These are phyloP conservation scores for Coelastrella sp. DNA, from an alignment of 139 green algal genomes.

Conservation along the genomic window DNA sequence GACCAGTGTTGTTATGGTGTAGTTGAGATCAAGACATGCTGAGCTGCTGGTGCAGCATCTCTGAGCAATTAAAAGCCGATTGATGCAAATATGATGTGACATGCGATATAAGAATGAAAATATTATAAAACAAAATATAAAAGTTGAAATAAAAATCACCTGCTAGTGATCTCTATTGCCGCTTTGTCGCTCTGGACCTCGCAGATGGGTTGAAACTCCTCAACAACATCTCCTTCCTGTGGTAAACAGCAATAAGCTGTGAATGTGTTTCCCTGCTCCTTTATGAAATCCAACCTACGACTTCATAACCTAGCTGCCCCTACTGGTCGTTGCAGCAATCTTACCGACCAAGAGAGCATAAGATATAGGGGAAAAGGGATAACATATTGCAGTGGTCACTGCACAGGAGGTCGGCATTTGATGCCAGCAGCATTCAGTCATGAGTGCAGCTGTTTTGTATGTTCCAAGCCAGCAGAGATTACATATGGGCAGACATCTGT, in stretches of 20 bases:
- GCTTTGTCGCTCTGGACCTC: conserved; percentile 95
- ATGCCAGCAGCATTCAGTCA: not conserved
- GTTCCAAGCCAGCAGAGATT: too few species aligned
- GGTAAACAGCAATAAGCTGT: not conserved
- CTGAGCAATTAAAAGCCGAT: not conserved
- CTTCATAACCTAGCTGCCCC: not conserved
- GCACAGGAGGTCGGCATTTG: too few species aligned
- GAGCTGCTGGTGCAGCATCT: not conserved
- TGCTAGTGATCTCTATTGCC: conserved; percentile 92
- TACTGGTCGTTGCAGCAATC: not conserved
- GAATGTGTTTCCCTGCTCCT: not conserved
- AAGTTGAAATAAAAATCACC: conserved; percentile 52
- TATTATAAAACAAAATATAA: too few species aligned
- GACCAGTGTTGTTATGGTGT: too few species aligned
- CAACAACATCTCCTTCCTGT: conserved; percentile 77
- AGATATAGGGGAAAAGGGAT: too few species aligned
- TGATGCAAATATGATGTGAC: not conserved
- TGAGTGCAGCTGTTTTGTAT: not conserved
- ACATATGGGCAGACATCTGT: not conserved
- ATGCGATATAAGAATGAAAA: not conserved
- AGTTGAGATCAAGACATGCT: not conserved
- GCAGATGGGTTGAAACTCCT: conserved; percentile 87
- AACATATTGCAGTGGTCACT: too few species aligned
- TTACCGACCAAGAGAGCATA: too few species aligned
- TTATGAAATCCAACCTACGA: too few species aligned